Conservation (phyloP, 2,329 filamentous ascomycete species). For the Ceratocystis harringtonii region DNA sequence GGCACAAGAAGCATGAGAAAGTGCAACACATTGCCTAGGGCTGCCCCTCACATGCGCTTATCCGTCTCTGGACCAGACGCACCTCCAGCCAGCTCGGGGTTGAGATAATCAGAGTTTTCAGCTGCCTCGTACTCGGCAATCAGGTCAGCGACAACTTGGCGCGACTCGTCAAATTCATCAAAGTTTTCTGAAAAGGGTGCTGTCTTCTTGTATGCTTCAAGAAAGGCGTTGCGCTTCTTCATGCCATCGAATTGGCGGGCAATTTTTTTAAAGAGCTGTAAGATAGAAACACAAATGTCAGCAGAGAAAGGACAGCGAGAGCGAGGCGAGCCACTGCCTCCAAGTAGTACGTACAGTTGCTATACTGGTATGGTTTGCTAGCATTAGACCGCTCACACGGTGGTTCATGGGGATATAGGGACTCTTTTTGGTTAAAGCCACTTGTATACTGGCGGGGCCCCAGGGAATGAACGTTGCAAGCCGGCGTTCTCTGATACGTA, state of each 20-base stretch:
- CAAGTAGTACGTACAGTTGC: constrained; percentile 44
- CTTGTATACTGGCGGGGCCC: constrained; percentile 95
- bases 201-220: constrained; percentile 93
- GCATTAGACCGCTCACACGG: constrained; percentile 88
- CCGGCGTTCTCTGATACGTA: constrained; percentile 85
- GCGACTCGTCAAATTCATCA: constrained; percentile 87
- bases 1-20: background rate
- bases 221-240: constrained; percentile 90
- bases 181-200: constrained; percentile 83
- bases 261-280: constrained; percentile 77
- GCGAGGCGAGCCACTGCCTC: too few relatives aligned
- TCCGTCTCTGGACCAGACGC: constrained; percentile 12
- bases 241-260: constrained; percentile 84
- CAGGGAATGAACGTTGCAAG: constrained; percentile 96
- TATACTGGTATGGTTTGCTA: constrained; percentile 95
- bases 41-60: constrained; percentile 10
- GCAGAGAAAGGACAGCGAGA: background rate
- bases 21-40: background rate
- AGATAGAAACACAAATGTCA: background rate
- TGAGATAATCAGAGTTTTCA: constrained; percentile 79
- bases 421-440: constrained; percentile 88
- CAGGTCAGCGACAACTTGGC: constrained; percentile 78
- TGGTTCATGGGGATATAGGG: constrained; percentile 91
- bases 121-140: constrained; percentile 94
- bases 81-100: constrained; percentile 47